Evolutionary conservation across 768 basidiomycete species (phyloP).

Genomic region (Hygrophorus pudorinus): DNA sequence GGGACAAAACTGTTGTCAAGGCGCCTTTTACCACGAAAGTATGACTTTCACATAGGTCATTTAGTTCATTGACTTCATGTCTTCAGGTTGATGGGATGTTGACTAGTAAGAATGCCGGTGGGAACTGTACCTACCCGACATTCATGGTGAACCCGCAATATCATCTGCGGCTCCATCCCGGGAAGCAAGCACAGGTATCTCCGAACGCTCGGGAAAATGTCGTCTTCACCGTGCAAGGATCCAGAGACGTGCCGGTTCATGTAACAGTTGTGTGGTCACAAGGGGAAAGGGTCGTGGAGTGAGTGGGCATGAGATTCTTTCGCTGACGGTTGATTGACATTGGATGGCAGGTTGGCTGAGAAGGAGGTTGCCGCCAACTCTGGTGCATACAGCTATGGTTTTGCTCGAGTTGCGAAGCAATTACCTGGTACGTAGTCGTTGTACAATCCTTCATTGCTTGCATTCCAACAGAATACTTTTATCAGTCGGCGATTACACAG

Average conservation of each 20-base stretch:
- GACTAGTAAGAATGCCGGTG: slow-evolving; percentile 68
- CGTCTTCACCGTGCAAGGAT: slow-evolving; percentile 39
- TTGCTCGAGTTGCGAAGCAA: slow-evolving; percentile 42
- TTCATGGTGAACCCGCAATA: slow-evolving; percentile 93
- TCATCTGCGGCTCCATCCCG: slow-evolving; percentile 46
- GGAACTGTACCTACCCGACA: slow-evolving; percentile 68
- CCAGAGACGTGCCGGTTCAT: slow-evolving; percentile 65
- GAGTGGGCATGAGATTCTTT: slow-evolving; percentile 18
- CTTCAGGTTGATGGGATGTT: slow-evolving; percentile 51
- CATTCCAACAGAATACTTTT: background rate
- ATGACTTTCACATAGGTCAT: background rate
- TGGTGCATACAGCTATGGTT: slow-evolving; percentile 75
- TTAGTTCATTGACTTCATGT: background rate
- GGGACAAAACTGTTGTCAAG: slow-evolving; percentile 32
- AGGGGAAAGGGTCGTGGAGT: slow-evolving; percentile 71
- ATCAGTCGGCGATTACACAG: slow-evolving; percentile 68
- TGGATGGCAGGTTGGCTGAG: slow-evolving; percentile 35
- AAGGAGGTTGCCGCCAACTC: slow-evolving; percentile 67
- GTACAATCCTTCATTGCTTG: slow-evolving; percentile 1
- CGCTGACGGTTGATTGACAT: background rate
- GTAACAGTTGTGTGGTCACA: slow-evolving; percentile 64
- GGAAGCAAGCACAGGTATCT: slow-evolving; percentile 5
- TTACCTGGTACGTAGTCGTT: slow-evolving; percentile 37
- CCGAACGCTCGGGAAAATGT: slow-evolving; percentile 27
- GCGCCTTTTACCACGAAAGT: slow-evolving; percentile 29